Conservation (phyloP, 2,329 filamentous ascomycete species). For the Colletotrichum brevisporum region DNA sequence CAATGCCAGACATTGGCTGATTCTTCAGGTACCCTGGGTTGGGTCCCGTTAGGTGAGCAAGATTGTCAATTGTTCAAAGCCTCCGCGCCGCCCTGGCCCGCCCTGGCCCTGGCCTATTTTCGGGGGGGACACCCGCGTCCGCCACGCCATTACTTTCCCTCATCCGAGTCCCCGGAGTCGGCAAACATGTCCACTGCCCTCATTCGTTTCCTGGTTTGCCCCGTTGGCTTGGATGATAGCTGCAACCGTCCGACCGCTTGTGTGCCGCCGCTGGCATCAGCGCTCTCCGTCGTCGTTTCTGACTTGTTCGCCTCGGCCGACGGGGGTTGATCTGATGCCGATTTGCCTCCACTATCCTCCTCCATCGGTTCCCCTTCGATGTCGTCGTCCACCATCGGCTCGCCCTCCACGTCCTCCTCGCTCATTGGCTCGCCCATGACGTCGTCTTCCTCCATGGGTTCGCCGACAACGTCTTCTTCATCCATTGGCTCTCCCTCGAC, state of each 20-base stretch:
- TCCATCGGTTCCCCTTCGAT: constrained; percentile 63
- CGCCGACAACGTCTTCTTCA: constrained; percentile 64
- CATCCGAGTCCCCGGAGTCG: constrained; percentile 74
- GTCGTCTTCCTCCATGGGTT: constrained; percentile 59
- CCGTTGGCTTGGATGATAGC: constrained; percentile 44
- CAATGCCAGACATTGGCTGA: constrained; percentile 15
- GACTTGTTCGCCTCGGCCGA: constrained; percentile 27
- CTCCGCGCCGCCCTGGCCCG: constrained; percentile 18
- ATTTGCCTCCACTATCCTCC: constrained; percentile 54
- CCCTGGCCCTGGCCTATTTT: constrained; percentile 6
- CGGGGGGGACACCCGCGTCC: constrained; percentile 5
- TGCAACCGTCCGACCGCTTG: constrained; percentile 42
- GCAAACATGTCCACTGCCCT: constrained; percentile 91
- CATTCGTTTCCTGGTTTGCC: constrained; percentile 71
- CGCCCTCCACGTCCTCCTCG: constrained; percentile 57
- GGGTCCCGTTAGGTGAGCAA: constrained; percentile 31
- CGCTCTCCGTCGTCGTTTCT: constrained; percentile 40
- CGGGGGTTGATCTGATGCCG: constrained; percentile 23
- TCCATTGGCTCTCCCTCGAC: constrained; percentile 55
- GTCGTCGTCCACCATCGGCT: constrained; percentile 62
- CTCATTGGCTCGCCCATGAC: constrained; percentile 57
- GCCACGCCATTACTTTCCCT: constrained; percentile 42
- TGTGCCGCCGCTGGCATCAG: constrained; percentile 25
- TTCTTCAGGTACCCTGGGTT: constrained; percentile 21
- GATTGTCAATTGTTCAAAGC: constrained; percentile 24